Evolutionary conservation across 164 flowering plant genomes (phyloP).

Genomic region (Sedum album): DNA sequence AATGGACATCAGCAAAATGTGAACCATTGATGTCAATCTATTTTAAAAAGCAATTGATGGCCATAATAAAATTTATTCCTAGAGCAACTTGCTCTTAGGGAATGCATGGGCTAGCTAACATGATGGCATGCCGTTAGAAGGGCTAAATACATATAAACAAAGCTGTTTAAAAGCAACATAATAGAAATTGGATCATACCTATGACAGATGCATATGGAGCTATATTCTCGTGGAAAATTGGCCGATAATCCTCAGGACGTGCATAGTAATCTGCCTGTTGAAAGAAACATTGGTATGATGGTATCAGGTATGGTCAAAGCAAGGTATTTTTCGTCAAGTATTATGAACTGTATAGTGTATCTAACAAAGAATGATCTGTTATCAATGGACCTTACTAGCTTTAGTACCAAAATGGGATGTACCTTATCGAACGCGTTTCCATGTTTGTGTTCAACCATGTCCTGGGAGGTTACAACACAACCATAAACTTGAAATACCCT

Average conservation of each 20-base stretch:
- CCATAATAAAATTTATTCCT: background rate
- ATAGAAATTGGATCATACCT: slow-evolving; percentile 35
- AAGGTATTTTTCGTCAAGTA: background rate
- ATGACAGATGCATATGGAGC: slow-evolving; percentile 98
- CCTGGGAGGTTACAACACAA: slow-evolving; percentile 67
- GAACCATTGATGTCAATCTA: no score
- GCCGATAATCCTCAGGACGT: slow-evolving; percentile 84
- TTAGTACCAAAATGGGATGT: slow-evolving; percentile 10
- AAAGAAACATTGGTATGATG: background rate
- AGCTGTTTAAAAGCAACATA: background rate
- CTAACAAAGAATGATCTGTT: background rate
- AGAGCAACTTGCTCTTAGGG: background rate
- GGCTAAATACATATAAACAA: background rate
- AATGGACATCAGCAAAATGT: no score
- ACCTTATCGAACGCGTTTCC: slow-evolving; percentile 64
- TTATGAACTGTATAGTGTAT: no score
- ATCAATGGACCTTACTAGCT: background rate
- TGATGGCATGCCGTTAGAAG: background rate
- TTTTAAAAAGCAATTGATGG: no score
- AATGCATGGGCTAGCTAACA: background rate
- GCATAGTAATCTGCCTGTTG: slow-evolving; percentile 87
- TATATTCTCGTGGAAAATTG: slow-evolving; percentile 80
- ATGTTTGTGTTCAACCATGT: slow-evolving; percentile 79
- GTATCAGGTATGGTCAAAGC: background rate
- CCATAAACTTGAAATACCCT: slow-evolving; percentile 84